Conservation (phyloP, 2,329 filamentous ascomycete genomes). For the Orbilia javanica region DNA sequence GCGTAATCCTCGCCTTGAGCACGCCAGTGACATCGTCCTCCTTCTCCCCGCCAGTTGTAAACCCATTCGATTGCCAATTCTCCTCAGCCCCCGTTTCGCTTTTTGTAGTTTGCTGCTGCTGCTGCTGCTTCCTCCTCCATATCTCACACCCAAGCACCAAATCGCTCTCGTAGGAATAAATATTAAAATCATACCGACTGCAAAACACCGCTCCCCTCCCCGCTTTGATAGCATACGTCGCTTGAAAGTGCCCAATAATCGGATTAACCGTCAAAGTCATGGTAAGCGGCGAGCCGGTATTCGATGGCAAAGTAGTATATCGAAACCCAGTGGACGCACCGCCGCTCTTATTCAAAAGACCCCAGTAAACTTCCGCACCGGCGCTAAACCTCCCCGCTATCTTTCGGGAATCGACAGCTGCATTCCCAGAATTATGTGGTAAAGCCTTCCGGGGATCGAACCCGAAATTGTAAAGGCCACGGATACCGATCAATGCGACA, state of each 20-base stretch:
- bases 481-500: slow-evolving; percentile 85
- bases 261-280: slow-evolving; percentile 94
- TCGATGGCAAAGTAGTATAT: slow-evolving; percentile 86
- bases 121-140: slow-evolving; percentile 77
- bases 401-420: slow-evolving; percentile 68
- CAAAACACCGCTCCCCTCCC: slow-evolving; percentile 85
- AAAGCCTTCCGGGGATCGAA: slow-evolving; percentile 71
- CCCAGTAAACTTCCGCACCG: slow-evolving; percentile 95
- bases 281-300: slow-evolving; percentile 88
- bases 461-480: slow-evolving; percentile 95
- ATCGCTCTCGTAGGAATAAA: slow-evolving; percentile 97
- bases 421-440: slow-evolving; percentile 59
- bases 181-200: slow-evolving; percentile 94
- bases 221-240: slow-evolving; percentile 90
- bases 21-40: slow-evolving; percentile 79
- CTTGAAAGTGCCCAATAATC: slow-evolving; percentile 90
- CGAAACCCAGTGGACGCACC: slow-evolving; percentile 89
- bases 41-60: slow-evolving; percentile 47
- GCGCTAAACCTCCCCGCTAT: slow-evolving; percentile 87
- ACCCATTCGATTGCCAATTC: slow-evolving; percentile 46
- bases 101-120: slow-evolving; percentile 63
- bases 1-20: slow-evolving; percentile 88
- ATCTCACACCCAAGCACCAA: slow-evolving; percentile 92
- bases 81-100: background rate
- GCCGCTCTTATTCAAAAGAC: slow-evolving; percentile 90